Percentiles rank a stretch among this genome's conserved stretches.
Evolutionary conservation across 768 basidiomycete genomes (phyloP).

Genomic region (Xerocomus spinulosus): DNA sequence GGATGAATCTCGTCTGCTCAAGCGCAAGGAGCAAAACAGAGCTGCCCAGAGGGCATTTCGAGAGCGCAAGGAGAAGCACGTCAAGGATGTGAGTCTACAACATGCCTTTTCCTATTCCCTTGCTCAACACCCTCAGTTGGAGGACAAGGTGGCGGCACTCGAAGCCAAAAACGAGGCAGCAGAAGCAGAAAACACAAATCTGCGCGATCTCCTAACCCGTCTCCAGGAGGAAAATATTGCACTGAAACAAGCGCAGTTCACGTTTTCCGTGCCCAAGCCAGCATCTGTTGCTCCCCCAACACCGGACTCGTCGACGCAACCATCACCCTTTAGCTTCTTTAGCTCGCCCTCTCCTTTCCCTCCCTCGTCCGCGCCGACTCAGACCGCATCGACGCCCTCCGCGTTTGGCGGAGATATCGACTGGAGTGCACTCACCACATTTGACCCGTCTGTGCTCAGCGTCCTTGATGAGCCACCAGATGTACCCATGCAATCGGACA

Average conservation of each 20-base stretch:
- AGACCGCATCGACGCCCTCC: conserved; percentile 26
- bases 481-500: conserved; percentile 56
- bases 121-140: conserved; percentile 54
- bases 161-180: conserved; percentile 77
- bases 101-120: conserved; percentile 9
- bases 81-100: conserved; percentile 75
- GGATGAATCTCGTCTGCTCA: conserved; percentile 72
- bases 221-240: conserved; percentile 84
- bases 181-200: conserved; percentile 78
- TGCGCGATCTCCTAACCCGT: conserved; percentile 78
- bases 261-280: conserved; percentile 69
- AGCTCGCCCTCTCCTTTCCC: conserved; percentile 19
- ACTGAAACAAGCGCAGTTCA: conserved; percentile 79
- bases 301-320: conserved; percentile 19
- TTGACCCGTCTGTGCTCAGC: conserved; percentile 65
- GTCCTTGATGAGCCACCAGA: conserved; percentile 61
- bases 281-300: conserved; percentile 19
- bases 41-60: conserved; percentile 97
- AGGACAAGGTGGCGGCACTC: conserved; percentile 84
- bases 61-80: conserved; percentile 95
- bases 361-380: conserved; percentile 26
- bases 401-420: conserved; percentile 37
- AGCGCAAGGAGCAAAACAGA: conserved; percentile 96
- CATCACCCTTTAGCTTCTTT: conserved; percentile 27
- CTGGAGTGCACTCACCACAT: conserved; percentile 63